Evolutionary conservation across 495 filamentous ascomycete genomes (phyloP).

Genomic region (Podospora pseudocomata): DNA sequence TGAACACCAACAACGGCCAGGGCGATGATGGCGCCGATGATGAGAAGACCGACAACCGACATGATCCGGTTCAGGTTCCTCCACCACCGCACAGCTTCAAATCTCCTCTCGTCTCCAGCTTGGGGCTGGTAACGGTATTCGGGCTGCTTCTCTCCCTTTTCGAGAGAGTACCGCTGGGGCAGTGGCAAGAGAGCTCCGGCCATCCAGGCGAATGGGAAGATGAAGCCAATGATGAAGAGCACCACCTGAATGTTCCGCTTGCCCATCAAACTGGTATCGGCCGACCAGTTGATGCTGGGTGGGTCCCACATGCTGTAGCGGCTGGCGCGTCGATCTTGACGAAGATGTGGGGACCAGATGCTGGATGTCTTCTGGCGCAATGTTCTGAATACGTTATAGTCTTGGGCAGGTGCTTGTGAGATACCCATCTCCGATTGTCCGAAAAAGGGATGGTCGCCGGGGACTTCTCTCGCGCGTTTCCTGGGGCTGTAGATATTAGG

Average conservation of each 20-base stretch:
- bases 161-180: conserved; percentile 51
- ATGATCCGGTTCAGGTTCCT: conserved; percentile 84
- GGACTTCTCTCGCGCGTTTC: conserved; percentile 42
- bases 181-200: conserved; percentile 78
- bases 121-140: conserved; percentile 40
- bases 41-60: conserved; percentile 70
- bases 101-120: conserved; percentile 56
- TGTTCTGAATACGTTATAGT: conserved; percentile 27
- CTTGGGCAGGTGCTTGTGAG: conserved; percentile 22
- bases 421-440: conserved; percentile 36
- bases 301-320: conserved; percentile 62
- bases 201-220: conserved; percentile 87
- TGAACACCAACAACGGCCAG: conserved; percentile 56
- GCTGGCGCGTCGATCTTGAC: conserved; percentile 55
- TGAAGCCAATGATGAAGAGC: conserved; percentile 83
- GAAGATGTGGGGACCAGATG: conserved; percentile 74
- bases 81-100: conserved; percentile 90
- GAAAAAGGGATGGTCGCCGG: conserved; percentile 22
- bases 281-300: conserved; percentile 63
- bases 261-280: conserved; percentile 56
- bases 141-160: conserved; percentile 33
- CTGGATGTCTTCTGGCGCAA: conserved; percentile 49
- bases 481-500: conserved; percentile 50
- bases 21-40: conserved; percentile 70
- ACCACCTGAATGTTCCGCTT: conserved; percentile 77